These are phyloP conservation scores for Houttuynia cordata DNA, from an alignment of 164 flowering plant species.

Conservation along the genomic window DNA sequence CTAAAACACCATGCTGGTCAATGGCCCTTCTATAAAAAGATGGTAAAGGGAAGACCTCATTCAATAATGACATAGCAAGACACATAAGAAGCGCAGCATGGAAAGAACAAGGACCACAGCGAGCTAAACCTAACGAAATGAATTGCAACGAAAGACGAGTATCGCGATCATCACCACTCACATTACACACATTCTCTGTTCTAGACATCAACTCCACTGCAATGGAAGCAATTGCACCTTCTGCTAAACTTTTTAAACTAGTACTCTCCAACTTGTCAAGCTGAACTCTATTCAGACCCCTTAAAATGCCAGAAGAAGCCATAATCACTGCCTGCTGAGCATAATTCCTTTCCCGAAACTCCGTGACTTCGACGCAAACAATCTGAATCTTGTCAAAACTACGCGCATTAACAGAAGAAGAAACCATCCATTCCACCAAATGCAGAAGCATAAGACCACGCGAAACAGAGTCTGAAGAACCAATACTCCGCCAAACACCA, in stretches of 20 bases:
- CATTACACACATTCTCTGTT: conserved; percentile 7
- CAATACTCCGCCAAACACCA: conserved; percentile 42
- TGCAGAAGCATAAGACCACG: conserved; percentile 68
- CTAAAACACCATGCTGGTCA: conserved; percentile 10
- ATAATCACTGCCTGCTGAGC: conserved; percentile 49
- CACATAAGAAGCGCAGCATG: conserved; percentile 33
- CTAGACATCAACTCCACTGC: conserved; percentile 35
- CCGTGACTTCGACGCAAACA: conserved; percentile 19
- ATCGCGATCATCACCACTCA: conserved; percentile 8
- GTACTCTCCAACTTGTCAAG: conserved; percentile 2
- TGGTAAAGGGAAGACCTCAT: conserved; percentile 55
- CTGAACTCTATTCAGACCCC: conserved; percentile 36
- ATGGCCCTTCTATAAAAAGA: conserved; percentile 28
- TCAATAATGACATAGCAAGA: conserved; percentile 51
- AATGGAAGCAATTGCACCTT: conserved; percentile 35
- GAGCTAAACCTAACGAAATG: conserved; percentile 52
- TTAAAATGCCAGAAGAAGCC: conserved; percentile 68
- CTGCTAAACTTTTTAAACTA: conserved; percentile 38
- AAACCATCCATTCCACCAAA: conserved; percentile 74
- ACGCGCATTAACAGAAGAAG: conserved; percentile 26
- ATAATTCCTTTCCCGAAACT: conserved; percentile 14
- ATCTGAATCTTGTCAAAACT: conserved; percentile 28
- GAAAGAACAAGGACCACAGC: conserved; percentile 44
- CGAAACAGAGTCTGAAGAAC: conserved; percentile 21
- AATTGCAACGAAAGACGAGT: conserved; percentile 42